A percentile compares a stretch with the other conserved stretches of the same genome.
These are phyloP conservation scores for Cenchrus fungigraminus DNA, from an alignment of 176 grass and related monocot species.

Conservation along the genomic window DNA sequence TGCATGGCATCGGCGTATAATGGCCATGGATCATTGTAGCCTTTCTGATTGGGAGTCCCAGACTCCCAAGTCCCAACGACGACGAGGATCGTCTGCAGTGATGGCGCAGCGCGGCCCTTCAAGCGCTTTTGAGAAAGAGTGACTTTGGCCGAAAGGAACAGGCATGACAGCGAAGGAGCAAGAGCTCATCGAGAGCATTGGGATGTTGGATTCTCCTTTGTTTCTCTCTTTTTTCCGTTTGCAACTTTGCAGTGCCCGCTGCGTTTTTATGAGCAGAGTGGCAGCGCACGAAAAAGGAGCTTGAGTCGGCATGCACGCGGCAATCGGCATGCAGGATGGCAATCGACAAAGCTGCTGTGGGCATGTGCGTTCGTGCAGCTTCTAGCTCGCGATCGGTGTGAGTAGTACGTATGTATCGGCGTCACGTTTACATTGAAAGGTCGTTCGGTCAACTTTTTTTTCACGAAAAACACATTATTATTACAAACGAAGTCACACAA, in stretches of 20 bases:
- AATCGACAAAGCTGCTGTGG: neutral
- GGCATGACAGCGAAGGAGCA: neutral
- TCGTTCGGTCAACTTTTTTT: no score
- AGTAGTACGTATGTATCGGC: no score
- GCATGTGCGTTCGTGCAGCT: neutral
- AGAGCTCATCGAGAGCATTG: neutral
- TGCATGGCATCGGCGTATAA: neutral
- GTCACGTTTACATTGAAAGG: no score
- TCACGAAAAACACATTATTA: no score
- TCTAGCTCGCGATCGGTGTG: no score
- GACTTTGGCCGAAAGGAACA: conserved; percentile 45
- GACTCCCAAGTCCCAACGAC: neutral
- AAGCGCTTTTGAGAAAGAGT: conserved; percentile 16
- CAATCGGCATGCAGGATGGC: neutral
- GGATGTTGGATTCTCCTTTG: neutral
- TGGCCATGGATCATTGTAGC: neutral
- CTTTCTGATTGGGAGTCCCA: conserved; percentile 7
- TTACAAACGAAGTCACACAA: no score
- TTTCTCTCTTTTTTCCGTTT: no score
- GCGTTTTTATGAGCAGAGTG: neutral
- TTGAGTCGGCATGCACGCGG: neutral
- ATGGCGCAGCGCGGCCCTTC: neutral
- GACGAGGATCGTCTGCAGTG: neutral
- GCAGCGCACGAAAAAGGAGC: neutral
- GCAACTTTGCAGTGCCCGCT: neutral